phyloP scores from a whole-genome alignment of 2,329 filamentous ascomycete genomes.

The Stemphylium lycopersici region DNA sequence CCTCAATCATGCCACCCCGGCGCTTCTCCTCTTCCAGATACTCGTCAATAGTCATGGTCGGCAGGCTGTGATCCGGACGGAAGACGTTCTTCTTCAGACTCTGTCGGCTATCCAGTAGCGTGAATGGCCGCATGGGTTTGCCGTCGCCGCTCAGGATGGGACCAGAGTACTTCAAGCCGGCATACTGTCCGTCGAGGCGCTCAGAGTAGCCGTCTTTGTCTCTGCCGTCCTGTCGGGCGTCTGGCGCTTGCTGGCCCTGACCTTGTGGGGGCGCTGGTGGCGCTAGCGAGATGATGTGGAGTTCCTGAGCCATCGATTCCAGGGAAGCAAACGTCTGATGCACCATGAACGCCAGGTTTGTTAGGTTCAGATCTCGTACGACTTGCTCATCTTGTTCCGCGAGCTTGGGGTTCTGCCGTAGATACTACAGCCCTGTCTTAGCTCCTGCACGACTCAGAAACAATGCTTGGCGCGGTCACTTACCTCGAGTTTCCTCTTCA shows the following conservation, averaged over 20 bases:
- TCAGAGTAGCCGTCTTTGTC: constrained; percentile 68
- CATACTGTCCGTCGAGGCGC: constrained; percentile 67
- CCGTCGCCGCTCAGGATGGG: constrained; percentile 79
- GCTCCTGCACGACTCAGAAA: constrained; percentile 14
- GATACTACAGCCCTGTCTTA: constrained; percentile 54
- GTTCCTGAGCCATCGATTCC: constrained; percentile 84
- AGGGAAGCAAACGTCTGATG: constrained; percentile 85
- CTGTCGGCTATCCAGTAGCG: constrained; percentile 76
- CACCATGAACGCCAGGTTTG: constrained; percentile 73
- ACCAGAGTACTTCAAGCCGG: constrained; percentile 59
- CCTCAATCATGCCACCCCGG: constrained; percentile 87
- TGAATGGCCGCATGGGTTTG: constrained; percentile 90
- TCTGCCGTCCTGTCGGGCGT: constrained; percentile 56
- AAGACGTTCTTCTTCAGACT: constrained; percentile 83
- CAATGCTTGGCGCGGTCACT: constrained; percentile 14
- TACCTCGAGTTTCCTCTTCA: constrained; percentile 82
- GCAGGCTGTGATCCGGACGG: constrained; percentile 86
- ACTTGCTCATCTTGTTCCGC: constrained; percentile 81
- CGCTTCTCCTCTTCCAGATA: constrained; percentile 90
- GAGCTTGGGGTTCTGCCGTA: constrained; percentile 64
- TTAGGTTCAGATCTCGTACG: constrained; percentile 78
- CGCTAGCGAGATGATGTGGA: constrained; percentile 79
- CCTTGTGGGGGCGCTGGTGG: constrained; percentile 60
- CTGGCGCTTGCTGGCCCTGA: constrained; percentile 45
- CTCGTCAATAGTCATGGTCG: constrained; percentile 97